Percentiles rank a stretch among this genome's conserved stretches.
Evolutionary conservation across 176 grass and related monocot species (phyloP).

Genomic region (Avena atlantica): DNA sequence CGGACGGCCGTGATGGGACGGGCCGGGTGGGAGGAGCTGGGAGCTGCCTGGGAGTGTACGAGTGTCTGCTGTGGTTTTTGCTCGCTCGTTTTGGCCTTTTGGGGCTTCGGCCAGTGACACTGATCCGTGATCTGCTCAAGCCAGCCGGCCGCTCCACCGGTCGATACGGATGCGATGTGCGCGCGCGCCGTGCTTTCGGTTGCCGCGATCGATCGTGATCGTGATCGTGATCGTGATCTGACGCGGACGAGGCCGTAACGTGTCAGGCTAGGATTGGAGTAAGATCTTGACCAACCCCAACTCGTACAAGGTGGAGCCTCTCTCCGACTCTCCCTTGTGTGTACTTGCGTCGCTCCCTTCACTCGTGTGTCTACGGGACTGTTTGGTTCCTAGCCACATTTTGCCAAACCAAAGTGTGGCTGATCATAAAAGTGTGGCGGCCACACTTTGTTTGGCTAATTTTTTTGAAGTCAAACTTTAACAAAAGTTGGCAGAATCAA

Average conservation of each 20-base stretch:
- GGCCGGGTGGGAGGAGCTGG: background rate
- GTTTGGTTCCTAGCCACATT: too few species aligned
- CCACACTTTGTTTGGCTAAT: too few species aligned
- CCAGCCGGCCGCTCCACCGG: background rate
- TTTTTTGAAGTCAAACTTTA: too few species aligned
- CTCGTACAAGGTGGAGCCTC: background rate
- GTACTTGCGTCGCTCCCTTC: too few species aligned
- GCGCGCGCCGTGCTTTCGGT: background rate
- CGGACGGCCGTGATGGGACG: constrained; percentile 35
- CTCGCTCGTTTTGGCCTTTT: background rate
- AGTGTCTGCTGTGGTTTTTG: background rate
- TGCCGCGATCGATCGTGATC: too few species aligned
- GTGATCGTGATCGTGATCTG: background rate
- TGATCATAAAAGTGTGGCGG: too few species aligned
- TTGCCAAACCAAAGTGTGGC: too few species aligned
- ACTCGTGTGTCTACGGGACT: too few species aligned
- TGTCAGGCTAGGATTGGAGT: background rate
- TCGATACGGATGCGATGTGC: background rate
- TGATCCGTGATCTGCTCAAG: background rate
- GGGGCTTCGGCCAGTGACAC: background rate
- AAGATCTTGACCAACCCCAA: constrained; percentile 8
- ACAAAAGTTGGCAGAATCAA: too few species aligned
- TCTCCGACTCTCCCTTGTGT: background rate
- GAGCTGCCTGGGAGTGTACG: too few species aligned
- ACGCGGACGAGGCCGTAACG: background rate